These are phyloP conservation scores for Fusarium multiceps DNA, from an alignment of 2,329 filamentous ascomycete genomes.

Conservation along the genomic window DNA sequence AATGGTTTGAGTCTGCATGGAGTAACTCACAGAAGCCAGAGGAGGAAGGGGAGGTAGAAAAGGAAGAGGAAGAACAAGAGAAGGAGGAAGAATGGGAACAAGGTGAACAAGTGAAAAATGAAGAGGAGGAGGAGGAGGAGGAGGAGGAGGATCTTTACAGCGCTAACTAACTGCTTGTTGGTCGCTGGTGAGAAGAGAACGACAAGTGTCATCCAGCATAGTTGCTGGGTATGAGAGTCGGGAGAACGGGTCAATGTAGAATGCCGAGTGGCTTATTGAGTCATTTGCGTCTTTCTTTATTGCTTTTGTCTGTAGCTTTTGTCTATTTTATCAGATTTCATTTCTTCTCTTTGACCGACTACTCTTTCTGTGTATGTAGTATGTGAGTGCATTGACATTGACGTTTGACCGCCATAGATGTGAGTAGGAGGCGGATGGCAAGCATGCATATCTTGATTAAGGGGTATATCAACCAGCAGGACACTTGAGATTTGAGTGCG, in stretches of 20 bases:
- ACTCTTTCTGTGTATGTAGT: not conserved
- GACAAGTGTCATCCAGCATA: not conserved
- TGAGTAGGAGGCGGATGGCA: not conserved
- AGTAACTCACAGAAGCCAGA: too few species aligned
- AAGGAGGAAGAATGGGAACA: not conserved
- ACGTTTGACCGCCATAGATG: not conserved
- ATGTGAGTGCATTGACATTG: not conserved
- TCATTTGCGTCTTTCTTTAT: not conserved
- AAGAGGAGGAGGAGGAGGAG: not conserved
- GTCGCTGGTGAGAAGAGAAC: not conserved
- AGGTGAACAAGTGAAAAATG: too few species aligned
- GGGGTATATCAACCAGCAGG: not conserved
- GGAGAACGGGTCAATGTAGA: not conserved
- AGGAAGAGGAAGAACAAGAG: too few species aligned
- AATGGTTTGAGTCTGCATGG: not conserved
- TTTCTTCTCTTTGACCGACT: not conserved
- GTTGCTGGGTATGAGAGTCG: not conserved
- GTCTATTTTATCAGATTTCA: not conserved
- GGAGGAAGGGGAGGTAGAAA: not conserved
- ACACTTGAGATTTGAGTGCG: not conserved
- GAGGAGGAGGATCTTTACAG: not conserved
- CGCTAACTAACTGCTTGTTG: not conserved
- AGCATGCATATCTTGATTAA: not conserved
- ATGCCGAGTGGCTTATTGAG: not conserved
- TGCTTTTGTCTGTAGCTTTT: not conserved